Evolutionary conservation across 371 early-diverging fungal genomes (phyloP).

Genomic region (Gilbertella persicaria): DNA sequence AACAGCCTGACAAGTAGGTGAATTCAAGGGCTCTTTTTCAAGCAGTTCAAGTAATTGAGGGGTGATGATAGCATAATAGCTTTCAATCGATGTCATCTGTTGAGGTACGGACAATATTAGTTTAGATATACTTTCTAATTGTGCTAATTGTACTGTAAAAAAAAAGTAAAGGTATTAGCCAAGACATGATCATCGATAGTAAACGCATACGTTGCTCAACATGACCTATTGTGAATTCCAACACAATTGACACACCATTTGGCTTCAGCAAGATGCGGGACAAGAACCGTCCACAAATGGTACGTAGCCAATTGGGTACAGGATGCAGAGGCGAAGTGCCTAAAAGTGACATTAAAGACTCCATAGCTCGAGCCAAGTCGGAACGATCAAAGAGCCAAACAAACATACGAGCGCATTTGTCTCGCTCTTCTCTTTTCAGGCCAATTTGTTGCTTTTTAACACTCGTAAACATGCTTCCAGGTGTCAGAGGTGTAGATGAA

Average conservation of each 20-base stretch:
- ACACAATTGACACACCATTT: slow-evolving; percentile 61
- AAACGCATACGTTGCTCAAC: slow-evolving; percentile 39
- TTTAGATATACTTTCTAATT: slow-evolving; percentile 64
- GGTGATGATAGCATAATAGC: slow-evolving; percentile 61
- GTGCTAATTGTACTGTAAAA: slow-evolving; percentile 49
- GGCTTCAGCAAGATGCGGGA: slow-evolving; percentile 63
- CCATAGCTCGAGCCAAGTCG: slow-evolving; percentile 58
- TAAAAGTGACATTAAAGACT: slow-evolving; percentile 63
- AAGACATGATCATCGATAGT: background rate
- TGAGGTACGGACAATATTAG: slow-evolving; percentile 68
- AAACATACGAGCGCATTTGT: slow-evolving; percentile 52
- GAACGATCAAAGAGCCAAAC: slow-evolving; percentile 54
- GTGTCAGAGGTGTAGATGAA: slow-evolving; percentile 8
- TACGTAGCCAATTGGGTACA: slow-evolving; percentile 63
- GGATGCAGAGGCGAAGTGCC: slow-evolving; percentile 59
- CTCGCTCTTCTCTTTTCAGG: slow-evolving; percentile 34
- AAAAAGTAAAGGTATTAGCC: too few species aligned
- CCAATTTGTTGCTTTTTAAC: slow-evolving; percentile 11
- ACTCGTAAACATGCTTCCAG: slow-evolving; percentile 19
- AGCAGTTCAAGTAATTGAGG: slow-evolving; percentile 53
- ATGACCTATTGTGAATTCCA: slow-evolving; percentile 66
- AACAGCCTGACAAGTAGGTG: slow-evolving; percentile 41
- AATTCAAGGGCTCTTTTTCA: slow-evolving; percentile 21
- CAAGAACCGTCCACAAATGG: slow-evolving; percentile 65
- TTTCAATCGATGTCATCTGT: slow-evolving; percentile 61